phyloP scores from a whole-genome alignment of 2,329 filamentous ascomycete genomes.

The Sclerotinia sclerotiorum region DNA sequence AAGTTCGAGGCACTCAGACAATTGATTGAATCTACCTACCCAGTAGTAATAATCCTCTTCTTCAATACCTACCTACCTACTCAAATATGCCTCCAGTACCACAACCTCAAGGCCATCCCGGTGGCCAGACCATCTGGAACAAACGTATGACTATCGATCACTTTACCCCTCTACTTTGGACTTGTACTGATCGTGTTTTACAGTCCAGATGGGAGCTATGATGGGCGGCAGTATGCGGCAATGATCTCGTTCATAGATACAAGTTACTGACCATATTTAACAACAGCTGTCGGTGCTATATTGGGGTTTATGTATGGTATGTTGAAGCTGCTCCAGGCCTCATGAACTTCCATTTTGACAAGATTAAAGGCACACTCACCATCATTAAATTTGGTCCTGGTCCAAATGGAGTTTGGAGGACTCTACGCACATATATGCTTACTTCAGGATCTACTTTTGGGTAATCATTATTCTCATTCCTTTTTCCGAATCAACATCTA shows the following conservation, averaged over 20 bases:
- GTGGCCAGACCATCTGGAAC: constrained; percentile 21
- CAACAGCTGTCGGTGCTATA: constrained; percentile 83
- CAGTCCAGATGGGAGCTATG: constrained; percentile 97
- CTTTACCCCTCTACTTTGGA: constrained; percentile 30
- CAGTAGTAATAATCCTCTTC: not conserved
- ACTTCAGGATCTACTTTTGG: constrained; percentile 95
- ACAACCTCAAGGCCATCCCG: constrained; percentile 22
- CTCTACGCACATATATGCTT: constrained; percentile 93
- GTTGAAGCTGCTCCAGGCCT: constrained; percentile 33
- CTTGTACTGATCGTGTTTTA: constrained; percentile 39
- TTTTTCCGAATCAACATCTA: not conserved
- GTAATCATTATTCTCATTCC: constrained; percentile 50
- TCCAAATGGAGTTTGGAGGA: constrained; percentile 89
- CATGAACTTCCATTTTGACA: not conserved
- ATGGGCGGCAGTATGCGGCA: constrained; percentile 88
- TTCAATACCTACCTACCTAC: not conserved
- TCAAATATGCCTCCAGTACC: constrained; percentile 22
- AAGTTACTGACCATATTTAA: constrained; percentile 18
- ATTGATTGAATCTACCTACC: not conserved
- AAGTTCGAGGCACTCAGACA: not conserved
- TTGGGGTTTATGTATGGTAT: constrained; percentile 97
- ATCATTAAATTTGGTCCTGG: constrained; percentile 95
- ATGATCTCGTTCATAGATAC: not conserved
- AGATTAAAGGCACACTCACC: constrained; percentile 74
- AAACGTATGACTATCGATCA: constrained; percentile 18